Conservation (phyloP, 768 basidiomycete genomes). For the Hericium coralloides region DNA sequence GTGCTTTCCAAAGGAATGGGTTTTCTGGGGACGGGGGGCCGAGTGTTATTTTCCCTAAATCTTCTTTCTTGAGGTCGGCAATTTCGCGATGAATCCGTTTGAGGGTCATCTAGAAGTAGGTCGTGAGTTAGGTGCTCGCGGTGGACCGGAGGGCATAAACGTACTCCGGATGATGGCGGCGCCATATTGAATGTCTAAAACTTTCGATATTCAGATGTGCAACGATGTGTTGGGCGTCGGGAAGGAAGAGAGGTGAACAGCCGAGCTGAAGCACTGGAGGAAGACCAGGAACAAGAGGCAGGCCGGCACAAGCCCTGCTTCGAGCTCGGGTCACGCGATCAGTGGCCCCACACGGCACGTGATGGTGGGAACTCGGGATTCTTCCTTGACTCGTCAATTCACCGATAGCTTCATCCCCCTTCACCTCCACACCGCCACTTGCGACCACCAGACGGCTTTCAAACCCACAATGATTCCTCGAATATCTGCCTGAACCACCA, state of each 20-base stretch:
- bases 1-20: conserved; percentile 66
- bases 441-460: not conserved
- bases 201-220: too few species aligned
- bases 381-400: too few species aligned
- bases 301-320: too few species aligned
- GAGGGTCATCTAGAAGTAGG: conserved; percentile 42
- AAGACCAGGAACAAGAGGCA: too few species aligned
- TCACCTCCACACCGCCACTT: too few species aligned
- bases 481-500: conserved; percentile 32
- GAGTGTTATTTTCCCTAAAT: conserved; percentile 65
- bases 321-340: too few species aligned
- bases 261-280: too few species aligned
- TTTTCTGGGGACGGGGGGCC: conserved; percentile 52
- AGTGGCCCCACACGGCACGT: too few species aligned
- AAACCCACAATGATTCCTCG: conserved; percentile 41
- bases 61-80: conserved; percentile 73
- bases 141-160: not conserved
- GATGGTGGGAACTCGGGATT: too few species aligned
- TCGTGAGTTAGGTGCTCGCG: not conserved
- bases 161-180: conserved; percentile 8
- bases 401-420: too few species aligned
- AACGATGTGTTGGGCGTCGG: too few species aligned
- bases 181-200: not conserved
- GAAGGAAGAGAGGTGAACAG: too few species aligned
- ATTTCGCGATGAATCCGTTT: conserved; percentile 84